Evolutionary conservation across 345 rosid genomes (phyloP).

Genomic region (Pistacia integerrima): DNA sequence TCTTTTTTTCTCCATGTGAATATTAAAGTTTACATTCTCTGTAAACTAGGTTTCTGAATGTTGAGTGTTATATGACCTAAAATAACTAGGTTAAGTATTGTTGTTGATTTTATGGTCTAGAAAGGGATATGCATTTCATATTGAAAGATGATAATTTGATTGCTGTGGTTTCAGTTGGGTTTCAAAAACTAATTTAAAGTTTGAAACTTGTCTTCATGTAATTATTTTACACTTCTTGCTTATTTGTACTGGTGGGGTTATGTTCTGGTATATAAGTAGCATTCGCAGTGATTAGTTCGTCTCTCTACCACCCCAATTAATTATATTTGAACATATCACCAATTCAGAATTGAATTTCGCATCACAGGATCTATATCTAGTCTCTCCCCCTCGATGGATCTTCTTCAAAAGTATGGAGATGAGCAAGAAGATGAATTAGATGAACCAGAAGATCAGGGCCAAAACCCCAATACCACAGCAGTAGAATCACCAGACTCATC

Average conservation of each 20-base stretch:
- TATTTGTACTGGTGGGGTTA: neutral
- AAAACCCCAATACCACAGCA: slow-evolving; percentile 28
- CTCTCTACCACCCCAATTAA: neutral
- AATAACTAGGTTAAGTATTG: no score
- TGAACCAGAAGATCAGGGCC: slow-evolving; percentile 20
- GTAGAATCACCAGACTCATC: slow-evolving; percentile 65
- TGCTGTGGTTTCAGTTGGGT: neutral
- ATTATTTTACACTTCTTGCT: neutral
- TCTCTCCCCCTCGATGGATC: slow-evolving; percentile 43
- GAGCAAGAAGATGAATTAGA: slow-evolving; percentile 36
- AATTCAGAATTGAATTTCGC: neutral
- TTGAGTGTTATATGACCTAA: no score
- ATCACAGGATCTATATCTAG: neutral
- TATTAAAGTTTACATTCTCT: neutral
- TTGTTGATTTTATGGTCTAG: neutral
- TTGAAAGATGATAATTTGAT: no score
- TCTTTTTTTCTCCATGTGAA: no score
- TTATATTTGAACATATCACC: neutral
- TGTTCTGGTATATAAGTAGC: slow-evolving; percentile 1
- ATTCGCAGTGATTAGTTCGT: neutral
- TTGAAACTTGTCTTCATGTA: neutral
- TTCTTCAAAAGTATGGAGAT: slow-evolving; percentile 46
- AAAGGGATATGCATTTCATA: no score
- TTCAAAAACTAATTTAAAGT: no score
- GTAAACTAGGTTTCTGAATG: neutral